phyloP scores from a whole-genome alignment of 2,329 filamentous ascomycete genomes.

The Torrubiella hemipterigena region DNA sequence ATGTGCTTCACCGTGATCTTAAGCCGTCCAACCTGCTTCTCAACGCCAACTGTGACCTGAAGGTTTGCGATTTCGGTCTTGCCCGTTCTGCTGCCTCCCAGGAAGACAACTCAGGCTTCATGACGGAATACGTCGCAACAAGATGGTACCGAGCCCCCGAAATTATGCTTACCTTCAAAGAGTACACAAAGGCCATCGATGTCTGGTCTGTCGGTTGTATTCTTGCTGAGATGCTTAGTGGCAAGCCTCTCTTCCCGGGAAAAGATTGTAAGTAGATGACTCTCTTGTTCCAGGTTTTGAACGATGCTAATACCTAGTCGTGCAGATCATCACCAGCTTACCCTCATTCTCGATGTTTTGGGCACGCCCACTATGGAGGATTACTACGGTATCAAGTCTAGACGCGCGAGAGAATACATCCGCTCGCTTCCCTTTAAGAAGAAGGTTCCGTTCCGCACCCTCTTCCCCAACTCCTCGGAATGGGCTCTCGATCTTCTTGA shows the following conservation, averaged over 20 bases:
- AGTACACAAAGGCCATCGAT: conserved; percentile 99
- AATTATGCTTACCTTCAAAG: conserved; percentile 99
- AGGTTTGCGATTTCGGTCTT: conserved; percentile 97
- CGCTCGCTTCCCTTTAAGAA: conserved; percentile 98
- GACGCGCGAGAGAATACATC: conserved; percentile 94
- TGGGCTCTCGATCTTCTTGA: conserved; percentile 87
- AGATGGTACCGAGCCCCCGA: conserved; percentile 98
- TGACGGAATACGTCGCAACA: conserved; percentile 99
- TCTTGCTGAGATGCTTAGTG: conserved; percentile 95
- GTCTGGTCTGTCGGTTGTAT: conserved; percentile 99
- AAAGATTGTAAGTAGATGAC: conserved; percentile 71
- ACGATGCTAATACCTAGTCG: neutral
- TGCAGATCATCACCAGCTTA: conserved; percentile 91
- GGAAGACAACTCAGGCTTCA: conserved; percentile 99
- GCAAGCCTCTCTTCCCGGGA: conserved; percentile 94
- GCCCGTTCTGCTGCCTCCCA: conserved; percentile 92
- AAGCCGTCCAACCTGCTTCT: conserved; percentile 95
- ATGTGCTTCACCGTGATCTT: conserved; percentile 91
- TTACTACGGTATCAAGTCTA: conserved; percentile 99
- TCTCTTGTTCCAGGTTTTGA: neutral
- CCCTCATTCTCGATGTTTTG: conserved; percentile 90
- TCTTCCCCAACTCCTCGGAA: conserved; percentile 99
- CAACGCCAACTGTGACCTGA: conserved; percentile 97
- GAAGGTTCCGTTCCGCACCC: conserved; percentile 93
- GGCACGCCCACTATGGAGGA: conserved; percentile 99